Conservation (phyloP, 2,329 filamentous ascomycete species). For the Beauveria sp. region DNA sequence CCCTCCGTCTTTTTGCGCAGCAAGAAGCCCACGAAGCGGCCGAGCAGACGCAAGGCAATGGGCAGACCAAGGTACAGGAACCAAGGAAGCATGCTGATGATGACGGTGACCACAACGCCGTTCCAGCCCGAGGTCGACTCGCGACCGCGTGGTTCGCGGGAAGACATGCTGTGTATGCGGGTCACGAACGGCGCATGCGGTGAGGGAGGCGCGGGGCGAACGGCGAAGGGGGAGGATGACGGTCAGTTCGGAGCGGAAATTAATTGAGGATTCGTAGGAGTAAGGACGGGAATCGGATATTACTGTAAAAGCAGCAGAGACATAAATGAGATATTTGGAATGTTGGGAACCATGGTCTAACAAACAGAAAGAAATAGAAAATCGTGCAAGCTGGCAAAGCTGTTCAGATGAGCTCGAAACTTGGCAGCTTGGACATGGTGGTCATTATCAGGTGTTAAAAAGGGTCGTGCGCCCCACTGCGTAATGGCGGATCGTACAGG, state of each 20-base stretch:
- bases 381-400: background rate
- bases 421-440: background rate
- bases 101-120: background rate
- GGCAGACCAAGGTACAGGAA: constrained; percentile 26
- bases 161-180: constrained; percentile 18
- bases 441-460: constrained; percentile 10
- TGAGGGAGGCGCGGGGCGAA: background rate
- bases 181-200: constrained; percentile 21
- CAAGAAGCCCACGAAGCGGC: constrained; percentile 48
- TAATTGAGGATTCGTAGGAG: too few species aligned
- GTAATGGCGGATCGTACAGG: background rate
- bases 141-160: constrained; percentile 23
- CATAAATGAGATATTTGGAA: too few species aligned
- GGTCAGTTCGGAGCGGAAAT: background rate
- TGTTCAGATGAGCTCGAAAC: constrained; percentile 3
- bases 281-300: too few species aligned
- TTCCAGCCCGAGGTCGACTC: constrained; percentile 21
- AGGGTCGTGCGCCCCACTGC: constrained; percentile 6
- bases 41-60: constrained; percentile 31
- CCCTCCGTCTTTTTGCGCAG: constrained; percentile 57
- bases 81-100: constrained; percentile 22
- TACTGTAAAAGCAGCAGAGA: too few species aligned
- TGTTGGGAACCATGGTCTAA: background rate
- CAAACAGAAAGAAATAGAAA: background rate
- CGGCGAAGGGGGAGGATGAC: background rate